These are phyloP conservation scores for Aspergillus homomorphus DNA, from an alignment of 495 filamentous ascomycete species.

Conservation along the genomic window DNA sequence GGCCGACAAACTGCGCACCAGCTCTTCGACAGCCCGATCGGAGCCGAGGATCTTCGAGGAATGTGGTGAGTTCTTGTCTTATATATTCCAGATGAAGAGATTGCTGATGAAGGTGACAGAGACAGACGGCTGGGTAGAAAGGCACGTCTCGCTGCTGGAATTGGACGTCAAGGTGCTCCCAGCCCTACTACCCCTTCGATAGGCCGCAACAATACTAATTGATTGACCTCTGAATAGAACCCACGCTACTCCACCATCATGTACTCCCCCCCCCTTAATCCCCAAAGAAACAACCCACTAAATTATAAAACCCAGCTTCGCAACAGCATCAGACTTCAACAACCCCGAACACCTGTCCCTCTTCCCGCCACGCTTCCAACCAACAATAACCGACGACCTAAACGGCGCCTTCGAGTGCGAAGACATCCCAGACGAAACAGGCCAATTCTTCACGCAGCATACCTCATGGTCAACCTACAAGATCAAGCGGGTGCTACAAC, in stretches of 20 bases:
- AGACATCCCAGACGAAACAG: background rate
- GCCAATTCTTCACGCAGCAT: background rate
- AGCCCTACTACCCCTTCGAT: background rate
- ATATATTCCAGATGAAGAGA: too few relatives aligned
- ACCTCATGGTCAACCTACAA: conserved; percentile 20
- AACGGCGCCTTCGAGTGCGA: conserved; percentile 20
- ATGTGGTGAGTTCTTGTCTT: background rate
- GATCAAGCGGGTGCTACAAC: conserved; percentile 10
- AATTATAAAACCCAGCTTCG: too few relatives aligned
- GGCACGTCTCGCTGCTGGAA: background rate
- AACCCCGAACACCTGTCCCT: background rate
- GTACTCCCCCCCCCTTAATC: background rate
- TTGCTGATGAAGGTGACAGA: background rate
- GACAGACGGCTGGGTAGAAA: background rate
- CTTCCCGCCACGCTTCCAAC: conserved; percentile 10
- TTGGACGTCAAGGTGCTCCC: background rate
- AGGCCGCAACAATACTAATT: background rate
- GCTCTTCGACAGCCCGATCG: background rate
- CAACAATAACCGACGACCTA: conserved; percentile 8
- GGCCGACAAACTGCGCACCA: conserved; percentile 1
- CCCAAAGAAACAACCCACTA: background rate
- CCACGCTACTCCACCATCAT: background rate
- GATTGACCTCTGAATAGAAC: background rate
- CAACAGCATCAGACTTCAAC: background rate
- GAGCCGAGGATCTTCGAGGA: background rate